These are phyloP conservation scores for Capsicum pubescens DNA, from an alignment of 257 asterid species.

Conservation along the genomic window DNA sequence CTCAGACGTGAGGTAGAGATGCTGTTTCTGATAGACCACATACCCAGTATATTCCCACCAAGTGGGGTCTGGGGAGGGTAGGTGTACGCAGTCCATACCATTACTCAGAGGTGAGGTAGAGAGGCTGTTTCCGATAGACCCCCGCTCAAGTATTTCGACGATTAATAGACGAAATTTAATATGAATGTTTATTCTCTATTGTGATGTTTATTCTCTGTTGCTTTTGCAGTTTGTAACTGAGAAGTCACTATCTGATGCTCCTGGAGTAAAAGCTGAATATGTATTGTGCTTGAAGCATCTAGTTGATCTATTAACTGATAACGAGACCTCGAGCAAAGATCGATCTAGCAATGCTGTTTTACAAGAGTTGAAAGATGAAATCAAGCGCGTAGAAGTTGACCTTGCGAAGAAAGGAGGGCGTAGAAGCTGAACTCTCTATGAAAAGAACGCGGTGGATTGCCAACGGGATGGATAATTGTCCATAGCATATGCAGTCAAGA, in stretches of 20 bases:
- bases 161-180: neutral
- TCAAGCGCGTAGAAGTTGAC: constrained; percentile 51
- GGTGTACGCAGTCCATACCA: too few species aligned
- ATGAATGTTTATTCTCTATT: neutral
- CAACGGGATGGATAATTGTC: neutral
- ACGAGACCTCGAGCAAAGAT: constrained; percentile 29
- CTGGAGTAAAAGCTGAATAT: constrained; percentile 70
- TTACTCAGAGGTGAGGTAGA: too few species aligned
- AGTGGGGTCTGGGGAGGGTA: too few species aligned
- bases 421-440: too few species aligned
- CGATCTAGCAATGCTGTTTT: constrained; percentile 30
- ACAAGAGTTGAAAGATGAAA: constrained; percentile 58
- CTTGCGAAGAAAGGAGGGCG: neutral
- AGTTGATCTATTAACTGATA: constrained; percentile 38
- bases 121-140: too few species aligned
- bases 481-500: constrained; percentile 18
- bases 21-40: too few species aligned
- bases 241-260: constrained; percentile 41
- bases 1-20: too few species aligned
- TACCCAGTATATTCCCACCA: too few species aligned
- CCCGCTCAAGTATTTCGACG: neutral
- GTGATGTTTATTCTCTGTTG: neutral
- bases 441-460: neutral
- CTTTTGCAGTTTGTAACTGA: constrained; percentile 62
- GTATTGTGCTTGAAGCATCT: constrained; percentile 64